Percentiles rank a stretch among this genome's conserved stretches.
These are phyloP conservation scores for Calonectria pauciramosa DNA, from an alignment of 2,329 filamentous ascomycete genomes.

Conservation along the genomic window DNA sequence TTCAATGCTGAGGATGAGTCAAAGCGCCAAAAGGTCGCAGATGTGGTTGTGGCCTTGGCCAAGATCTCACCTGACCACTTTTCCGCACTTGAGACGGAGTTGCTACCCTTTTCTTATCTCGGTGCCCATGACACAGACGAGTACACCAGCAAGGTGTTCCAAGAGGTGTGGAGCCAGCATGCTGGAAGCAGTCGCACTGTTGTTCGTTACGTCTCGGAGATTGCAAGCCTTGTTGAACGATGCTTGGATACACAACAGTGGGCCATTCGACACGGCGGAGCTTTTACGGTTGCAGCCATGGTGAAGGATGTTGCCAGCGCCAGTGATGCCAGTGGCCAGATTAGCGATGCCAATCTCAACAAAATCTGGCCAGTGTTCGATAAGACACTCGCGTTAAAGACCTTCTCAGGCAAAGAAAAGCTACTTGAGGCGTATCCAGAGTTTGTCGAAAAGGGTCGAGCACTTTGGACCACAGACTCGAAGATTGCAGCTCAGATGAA, in stretches of 20 bases:
- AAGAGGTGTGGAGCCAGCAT: slow-evolving; percentile 90
- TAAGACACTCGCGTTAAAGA: slow-evolving; percentile 86
- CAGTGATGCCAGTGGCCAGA: slow-evolving; percentile 68
- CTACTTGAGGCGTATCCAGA: slow-evolving; percentile 84
- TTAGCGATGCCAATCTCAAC: slow-evolving; percentile 71
- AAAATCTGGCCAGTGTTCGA: slow-evolving; percentile 87
- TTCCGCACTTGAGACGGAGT: slow-evolving; percentile 77
- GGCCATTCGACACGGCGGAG: slow-evolving; percentile 90
- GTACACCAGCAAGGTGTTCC: slow-evolving; percentile 83
- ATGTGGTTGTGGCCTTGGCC: slow-evolving; percentile 85
- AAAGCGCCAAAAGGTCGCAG: slow-evolving; percentile 81
- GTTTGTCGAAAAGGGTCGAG: slow-evolving; percentile 77
- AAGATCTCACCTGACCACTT: slow-evolving; percentile 94
- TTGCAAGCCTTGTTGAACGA: slow-evolving; percentile 75
- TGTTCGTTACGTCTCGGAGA: slow-evolving; percentile 86
- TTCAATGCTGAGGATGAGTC: slow-evolving; percentile 84
- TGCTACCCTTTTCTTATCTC: slow-evolving; percentile 90
- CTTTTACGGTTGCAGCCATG: slow-evolving; percentile 82
- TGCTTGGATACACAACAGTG: slow-evolving; percentile 87
- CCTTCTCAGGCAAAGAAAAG: slow-evolving; percentile 91
- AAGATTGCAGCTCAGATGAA: slow-evolving; percentile 75
- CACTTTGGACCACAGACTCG: slow-evolving; percentile 67
- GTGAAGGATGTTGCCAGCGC: slow-evolving; percentile 75
- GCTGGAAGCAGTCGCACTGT: slow-evolving; percentile 88
- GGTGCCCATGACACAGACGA: slow-evolving; percentile 88